Base-by-base conservation (phyloP, 2,329 filamentous ascomycete genomes). In the Fusarium pseudocircinatum region DNA sequence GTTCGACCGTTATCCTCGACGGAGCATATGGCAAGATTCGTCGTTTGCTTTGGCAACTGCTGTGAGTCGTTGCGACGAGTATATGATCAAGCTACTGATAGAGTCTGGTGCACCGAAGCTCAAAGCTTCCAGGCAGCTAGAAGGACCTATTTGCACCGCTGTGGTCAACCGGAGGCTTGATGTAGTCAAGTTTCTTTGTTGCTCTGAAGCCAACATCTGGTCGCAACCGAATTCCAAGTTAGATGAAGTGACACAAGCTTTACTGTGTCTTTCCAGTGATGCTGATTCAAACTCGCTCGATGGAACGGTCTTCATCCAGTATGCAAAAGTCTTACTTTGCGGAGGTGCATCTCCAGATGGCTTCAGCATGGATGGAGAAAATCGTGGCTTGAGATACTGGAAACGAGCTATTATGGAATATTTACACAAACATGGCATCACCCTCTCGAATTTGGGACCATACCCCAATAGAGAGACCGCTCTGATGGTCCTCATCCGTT, bases 91-190 rank as follows among this genome's bases (percentile, higher is more conserved):
- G 13, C 2, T 57, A 13, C n/a, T 69, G 2, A 14, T 69, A 15
- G 15, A 28, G 4, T 39, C 50, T 36, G 67, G 64, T 22, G 58
- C 43, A 1, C 20, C 36, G 0, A 69, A 24, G n/a, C 15, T 69
- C 10, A 46, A 8, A 47, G 28, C 44, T 3, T 56, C 44, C 2
- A 34, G 22, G 1, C 54, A 52, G 18, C 15, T 52, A 2, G 26
- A 47, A 14, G 67, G 65, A 2, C 39, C 65, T 32, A 39, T 69
- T 4, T 50, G 64, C 7, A 69, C 39, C 8, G 65, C 65, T 9
- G 60, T 69, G 6, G 6, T 20, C 39, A 44, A 37, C 18, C 43
- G 24, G 9, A 52, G 65, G 18, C 26, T 43, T 63, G 67, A 69
- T 7, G 40, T 64, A 5, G 30, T 69, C 30, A 42, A 18, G 16